Conservation (phyloP, 2,329 filamentous ascomycete species). For the Xylaria sp. region DNA sequence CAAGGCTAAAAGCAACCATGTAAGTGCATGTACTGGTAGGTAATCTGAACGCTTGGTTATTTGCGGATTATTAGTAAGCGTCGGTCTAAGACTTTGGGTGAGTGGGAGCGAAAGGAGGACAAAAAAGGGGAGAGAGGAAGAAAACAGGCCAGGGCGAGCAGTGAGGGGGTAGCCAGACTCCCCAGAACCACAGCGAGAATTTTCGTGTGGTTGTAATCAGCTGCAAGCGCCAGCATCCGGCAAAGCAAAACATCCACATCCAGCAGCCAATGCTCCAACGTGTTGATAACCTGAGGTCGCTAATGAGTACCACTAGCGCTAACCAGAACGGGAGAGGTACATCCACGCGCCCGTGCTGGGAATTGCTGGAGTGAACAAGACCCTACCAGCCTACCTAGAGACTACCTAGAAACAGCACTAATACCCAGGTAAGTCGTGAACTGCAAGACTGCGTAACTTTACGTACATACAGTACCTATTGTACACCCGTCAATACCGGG, state of each 20-base stretch:
- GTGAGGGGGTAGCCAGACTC: constrained; percentile 34
- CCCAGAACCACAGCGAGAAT: constrained; percentile 29
- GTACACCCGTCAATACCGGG: too few relatives aligned
- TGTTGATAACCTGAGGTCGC: constrained; percentile 8
- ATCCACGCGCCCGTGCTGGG: not conserved
- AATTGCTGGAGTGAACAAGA: not conserved
- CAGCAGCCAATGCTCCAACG: constrained; percentile 12
- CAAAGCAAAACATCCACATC: constrained; percentile 32
- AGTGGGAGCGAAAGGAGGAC: constrained; percentile 1
- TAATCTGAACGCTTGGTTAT: too few relatives aligned
- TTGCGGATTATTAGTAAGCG: not conserved
- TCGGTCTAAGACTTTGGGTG: not conserved
- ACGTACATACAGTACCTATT: too few relatives aligned
- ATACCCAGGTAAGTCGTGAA: not conserved
- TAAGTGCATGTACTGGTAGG: too few relatives aligned
- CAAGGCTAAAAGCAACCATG: too few relatives aligned
- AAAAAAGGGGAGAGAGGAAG: constrained; percentile 28
- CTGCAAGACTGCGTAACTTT: too few relatives aligned
- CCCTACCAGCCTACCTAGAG: too few relatives aligned
- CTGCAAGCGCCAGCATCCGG: constrained; percentile 35
- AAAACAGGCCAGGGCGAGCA: constrained; percentile 24
- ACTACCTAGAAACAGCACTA: not conserved
- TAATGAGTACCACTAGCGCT: not conserved
- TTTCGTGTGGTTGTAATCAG: constrained; percentile 38
- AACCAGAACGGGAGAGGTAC: not conserved